A percentile compares a stretch with the other conserved stretches of the same genome.
Evolutionary conservation across 306 rosid genomes (phyloP).

Genomic region (Cucurbita moschata): DNA sequence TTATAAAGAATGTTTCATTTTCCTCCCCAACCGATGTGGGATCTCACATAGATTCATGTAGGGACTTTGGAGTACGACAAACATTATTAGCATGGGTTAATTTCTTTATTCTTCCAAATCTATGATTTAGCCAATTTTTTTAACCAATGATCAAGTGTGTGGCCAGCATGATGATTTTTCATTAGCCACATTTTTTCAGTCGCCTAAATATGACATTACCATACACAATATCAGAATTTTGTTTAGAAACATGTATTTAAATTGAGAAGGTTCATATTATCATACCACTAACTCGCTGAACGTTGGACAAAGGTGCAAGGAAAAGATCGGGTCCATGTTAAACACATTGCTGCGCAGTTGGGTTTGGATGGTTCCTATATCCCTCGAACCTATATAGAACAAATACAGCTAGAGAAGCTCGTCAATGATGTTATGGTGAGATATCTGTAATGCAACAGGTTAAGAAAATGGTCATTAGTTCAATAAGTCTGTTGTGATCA

Average conservation of each 20-base stretch:
- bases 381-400: constrained; percentile 94
- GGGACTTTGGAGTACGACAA: neutral
- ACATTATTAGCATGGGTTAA: neutral
- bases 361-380: constrained; percentile 78
- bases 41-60: too few relatives aligned
- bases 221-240: neutral
- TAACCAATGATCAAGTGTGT: neutral
- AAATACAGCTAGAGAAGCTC: constrained; percentile 95
- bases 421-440: constrained; percentile 96
- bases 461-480: constrained; percentile 3
- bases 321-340: constrained; percentile 57
- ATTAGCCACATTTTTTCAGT: neutral
- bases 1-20: too few relatives aligned
- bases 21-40: too few relatives aligned
- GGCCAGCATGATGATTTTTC: neutral
- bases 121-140: neutral
- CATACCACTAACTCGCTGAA: constrained; percentile 10
- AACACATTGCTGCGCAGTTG: constrained; percentile 59
- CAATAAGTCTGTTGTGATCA: constrained; percentile 24
- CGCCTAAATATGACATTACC: neutral
- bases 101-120: neutral
- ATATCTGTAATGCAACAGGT: neutral
- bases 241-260: neutral
- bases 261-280: constrained; percentile 1
- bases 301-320: constrained; percentile 79